phyloP scores from a whole-genome alignment of 805 yeast species.

The Saccharomycopsis synnaedendra region DNA sequence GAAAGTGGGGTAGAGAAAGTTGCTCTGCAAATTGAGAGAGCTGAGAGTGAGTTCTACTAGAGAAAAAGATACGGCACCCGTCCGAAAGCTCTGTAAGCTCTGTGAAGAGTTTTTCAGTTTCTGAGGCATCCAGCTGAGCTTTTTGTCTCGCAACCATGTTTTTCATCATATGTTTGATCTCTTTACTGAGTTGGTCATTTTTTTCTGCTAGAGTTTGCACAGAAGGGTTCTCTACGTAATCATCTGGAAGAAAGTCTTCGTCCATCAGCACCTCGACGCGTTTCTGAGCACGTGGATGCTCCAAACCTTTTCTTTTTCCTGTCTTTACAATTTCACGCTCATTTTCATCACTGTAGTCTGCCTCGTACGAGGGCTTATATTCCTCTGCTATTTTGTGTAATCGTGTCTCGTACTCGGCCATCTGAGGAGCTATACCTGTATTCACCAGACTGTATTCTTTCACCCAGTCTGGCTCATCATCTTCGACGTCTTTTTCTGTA shows the following conservation, averaged over 20 bases:
- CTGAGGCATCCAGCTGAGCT: conserved; percentile 15
- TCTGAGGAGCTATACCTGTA: conserved; percentile 18
- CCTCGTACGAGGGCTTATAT: conserved; percentile 8
- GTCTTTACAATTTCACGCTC: background rate
- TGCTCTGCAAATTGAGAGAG: conserved; percentile 71
- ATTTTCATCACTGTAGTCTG: background rate
- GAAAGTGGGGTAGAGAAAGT: conserved; percentile 47
- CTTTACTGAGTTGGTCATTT: conserved; percentile 28
- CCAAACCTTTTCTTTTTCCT: no score
- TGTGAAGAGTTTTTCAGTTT: conserved; percentile 14
- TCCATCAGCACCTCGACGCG: conserved; percentile 22
- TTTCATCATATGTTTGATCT: conserved; percentile 37
- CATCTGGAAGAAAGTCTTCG: conserved; percentile 31
- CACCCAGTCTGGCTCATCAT: conserved; percentile 65
- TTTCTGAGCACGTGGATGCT: no score
- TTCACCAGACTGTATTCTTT: conserved; percentile 23
- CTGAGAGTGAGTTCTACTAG: conserved; percentile 90
- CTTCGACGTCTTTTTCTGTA: conserved; percentile 15
- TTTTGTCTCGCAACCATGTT: conserved; percentile 26
- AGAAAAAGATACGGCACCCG: conserved; percentile 44
- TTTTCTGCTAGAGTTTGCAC: conserved; percentile 17
- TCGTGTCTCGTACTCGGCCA: conserved; percentile 26
- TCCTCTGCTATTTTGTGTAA: conserved; percentile 22
- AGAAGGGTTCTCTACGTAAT: conserved; percentile 19
- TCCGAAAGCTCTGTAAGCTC: background rate